These are phyloP conservation scores for Colletotrichum acutatum DNA, from an alignment of 2,329 filamentous ascomycete species.

Conservation along the genomic window DNA sequence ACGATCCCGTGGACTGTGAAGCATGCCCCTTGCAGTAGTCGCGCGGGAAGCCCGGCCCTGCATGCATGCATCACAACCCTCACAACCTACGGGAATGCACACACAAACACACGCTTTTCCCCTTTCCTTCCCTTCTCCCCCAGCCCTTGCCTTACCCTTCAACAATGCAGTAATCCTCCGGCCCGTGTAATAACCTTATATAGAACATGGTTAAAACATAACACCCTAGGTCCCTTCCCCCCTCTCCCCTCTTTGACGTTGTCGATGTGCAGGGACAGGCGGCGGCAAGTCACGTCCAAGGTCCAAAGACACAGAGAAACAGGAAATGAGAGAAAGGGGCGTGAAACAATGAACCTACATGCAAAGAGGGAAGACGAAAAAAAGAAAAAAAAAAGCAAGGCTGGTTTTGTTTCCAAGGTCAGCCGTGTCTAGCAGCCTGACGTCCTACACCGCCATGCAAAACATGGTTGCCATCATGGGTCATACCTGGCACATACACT, in stretches of 20 bases:
- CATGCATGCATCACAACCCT: not conserved
- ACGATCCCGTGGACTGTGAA: not conserved
- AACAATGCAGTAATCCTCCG: not conserved
- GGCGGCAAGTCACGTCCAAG: not conserved
- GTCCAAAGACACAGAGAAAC: too few species aligned
- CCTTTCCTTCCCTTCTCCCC: not conserved
- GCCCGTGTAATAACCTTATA: constrained; percentile 3
- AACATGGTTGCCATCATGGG: not conserved
- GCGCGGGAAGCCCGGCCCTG: not conserved
- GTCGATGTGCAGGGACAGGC: not conserved
- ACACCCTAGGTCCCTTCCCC: not conserved
- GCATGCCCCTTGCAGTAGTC: constrained; percentile 16
- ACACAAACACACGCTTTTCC: too few species aligned
- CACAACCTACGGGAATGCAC: not conserved
- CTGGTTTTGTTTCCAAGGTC: not conserved
- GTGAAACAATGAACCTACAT: not conserved
- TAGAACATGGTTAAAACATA: not conserved
- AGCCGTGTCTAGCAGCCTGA: not conserved
- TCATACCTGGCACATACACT: not conserved
- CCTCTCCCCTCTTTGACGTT: not conserved
- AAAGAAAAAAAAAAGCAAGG: not conserved
- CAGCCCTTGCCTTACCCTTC: not conserved
- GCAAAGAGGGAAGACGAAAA: not conserved
- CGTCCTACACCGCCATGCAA: not conserved
- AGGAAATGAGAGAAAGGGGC: not conserved